A percentile compares a stretch with the other conserved stretches of the same genome.
Evolutionary conservation across 257 asterid species (phyloP).

Genomic region (Lantana camara): DNA sequence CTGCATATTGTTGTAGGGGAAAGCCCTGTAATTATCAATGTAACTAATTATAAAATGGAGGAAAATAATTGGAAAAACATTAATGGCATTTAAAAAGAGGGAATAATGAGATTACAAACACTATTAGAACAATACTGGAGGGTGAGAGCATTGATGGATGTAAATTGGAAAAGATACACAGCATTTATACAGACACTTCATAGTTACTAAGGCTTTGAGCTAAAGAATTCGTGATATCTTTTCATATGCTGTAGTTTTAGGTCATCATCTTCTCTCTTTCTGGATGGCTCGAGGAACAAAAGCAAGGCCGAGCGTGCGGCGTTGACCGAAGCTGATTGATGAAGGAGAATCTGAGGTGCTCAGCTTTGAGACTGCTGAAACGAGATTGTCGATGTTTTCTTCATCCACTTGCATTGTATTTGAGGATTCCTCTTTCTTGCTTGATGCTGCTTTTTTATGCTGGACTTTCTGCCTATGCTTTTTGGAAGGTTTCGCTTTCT

Average conservation of each 20-base stretch:
- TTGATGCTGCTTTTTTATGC: conserved; percentile 40
- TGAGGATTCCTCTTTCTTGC: conserved; percentile 41
- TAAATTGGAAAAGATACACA: background rate
- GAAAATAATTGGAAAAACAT: no score
- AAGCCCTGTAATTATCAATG: no score
- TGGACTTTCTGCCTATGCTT: conserved; percentile 70
- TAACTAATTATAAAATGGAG: no score
- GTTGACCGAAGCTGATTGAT: conserved; percentile 80
- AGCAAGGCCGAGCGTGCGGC: conserved; percentile 62
- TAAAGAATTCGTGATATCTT: conserved; percentile 17
- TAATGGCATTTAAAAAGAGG: no score
- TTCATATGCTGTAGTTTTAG: conserved; percentile 3
- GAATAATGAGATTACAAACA: no score
- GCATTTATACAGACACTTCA: background rate
- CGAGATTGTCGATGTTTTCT: conserved; percentile 62
- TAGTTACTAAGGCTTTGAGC: background rate
- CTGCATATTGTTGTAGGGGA: no score
- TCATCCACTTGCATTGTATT: conserved; percentile 79
- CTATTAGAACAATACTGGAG: no score
- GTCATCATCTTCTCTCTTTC: conserved; percentile 44
- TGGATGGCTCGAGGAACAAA: conserved; percentile 75
- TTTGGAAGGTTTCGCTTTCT: conserved; percentile 79
- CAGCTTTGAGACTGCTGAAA: conserved; percentile 79
- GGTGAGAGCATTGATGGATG: no score
- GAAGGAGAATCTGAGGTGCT: conserved; percentile 88